These are phyloP conservation scores for Xylaria acuta DNA, from an alignment of 495 filamentous ascomycete species.

Conservation along the genomic window DNA sequence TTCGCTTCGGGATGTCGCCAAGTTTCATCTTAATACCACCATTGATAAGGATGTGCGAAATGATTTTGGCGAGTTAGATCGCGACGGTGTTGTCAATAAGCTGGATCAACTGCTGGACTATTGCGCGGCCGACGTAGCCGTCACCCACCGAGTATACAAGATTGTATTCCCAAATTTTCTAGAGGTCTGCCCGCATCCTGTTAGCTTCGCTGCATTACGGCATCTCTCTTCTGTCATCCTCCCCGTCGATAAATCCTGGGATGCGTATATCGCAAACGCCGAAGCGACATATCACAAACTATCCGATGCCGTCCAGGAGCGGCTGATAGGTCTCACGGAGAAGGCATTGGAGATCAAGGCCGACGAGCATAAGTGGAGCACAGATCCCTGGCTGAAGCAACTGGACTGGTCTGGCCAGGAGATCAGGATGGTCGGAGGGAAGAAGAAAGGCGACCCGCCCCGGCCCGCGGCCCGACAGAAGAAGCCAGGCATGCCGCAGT, in stretches of 20 bases:
- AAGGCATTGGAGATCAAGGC: conserved; percentile 77
- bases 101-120: conserved; percentile 89
- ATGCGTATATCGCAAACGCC: conserved; percentile 77
- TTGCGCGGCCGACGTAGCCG: conserved; percentile 91
- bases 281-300: conserved; percentile 84
- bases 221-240: conserved; percentile 92
- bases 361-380: conserved; percentile 67
- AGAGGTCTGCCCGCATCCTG: conserved; percentile 89
- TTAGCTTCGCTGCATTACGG: conserved; percentile 92
- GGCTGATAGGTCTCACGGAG: conserved; percentile 72
- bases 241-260: conserved; percentile 87
- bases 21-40: conserved; percentile 90
- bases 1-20: conserved; percentile 92
- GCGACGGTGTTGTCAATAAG: conserved; percentile 67
- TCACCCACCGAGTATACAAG: conserved; percentile 91
- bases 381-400: conserved; percentile 89
- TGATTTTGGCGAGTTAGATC: conserved; percentile 83
- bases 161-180: conserved; percentile 91
- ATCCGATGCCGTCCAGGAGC: conserved; percentile 75
- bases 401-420: conserved; percentile 95
- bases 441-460: conserved; percentile 80
- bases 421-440: conserved; percentile 87
- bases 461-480: conserved; percentile 85
- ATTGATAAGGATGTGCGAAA: conserved; percentile 92
- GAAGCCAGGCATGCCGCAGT: conserved; percentile 90